phyloP scores from a whole-genome alignment of 2,329 filamentous ascomycete species.

The Magnaporthiopsis rhizophila region DNA sequence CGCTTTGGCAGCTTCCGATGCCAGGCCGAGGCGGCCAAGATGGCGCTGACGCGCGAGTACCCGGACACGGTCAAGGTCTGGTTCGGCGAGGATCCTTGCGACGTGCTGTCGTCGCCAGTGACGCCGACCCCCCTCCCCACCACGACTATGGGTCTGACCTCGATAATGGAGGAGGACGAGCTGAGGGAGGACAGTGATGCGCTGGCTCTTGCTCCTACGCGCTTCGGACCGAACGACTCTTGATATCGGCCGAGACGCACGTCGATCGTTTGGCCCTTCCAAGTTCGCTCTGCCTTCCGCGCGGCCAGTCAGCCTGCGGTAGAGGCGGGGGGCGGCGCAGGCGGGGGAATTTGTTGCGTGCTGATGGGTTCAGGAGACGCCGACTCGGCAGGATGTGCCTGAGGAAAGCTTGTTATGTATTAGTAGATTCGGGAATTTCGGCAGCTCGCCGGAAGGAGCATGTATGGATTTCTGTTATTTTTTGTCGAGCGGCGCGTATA shows the following conservation, averaged over 20 bases:
- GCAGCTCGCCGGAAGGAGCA: not conserved
- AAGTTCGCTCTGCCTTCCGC: not conserved
- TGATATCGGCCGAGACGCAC: not conserved
- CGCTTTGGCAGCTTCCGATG: slow-evolving; percentile 47
- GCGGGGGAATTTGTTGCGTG: not conserved
- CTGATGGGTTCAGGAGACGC: not conserved
- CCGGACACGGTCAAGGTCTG: slow-evolving; percentile 12
- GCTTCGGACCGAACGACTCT: not conserved
- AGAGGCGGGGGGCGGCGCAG: not conserved
- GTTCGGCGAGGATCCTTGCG: slow-evolving; percentile 15
- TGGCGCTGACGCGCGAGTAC: slow-evolving; percentile 20
- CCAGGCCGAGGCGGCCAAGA: slow-evolving; percentile 41
- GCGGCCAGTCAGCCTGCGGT: not conserved
- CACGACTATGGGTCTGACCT: not conserved
- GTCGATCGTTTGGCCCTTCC: too few relatives aligned
- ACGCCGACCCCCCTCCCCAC: not conserved
- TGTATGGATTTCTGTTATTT: not conserved
- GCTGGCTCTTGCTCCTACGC: too few relatives aligned
- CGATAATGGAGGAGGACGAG: not conserved
- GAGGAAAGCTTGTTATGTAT: not conserved
- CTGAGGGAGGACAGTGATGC: not conserved
- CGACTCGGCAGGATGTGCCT: not conserved
- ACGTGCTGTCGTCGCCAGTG: not conserved
- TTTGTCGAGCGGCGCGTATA: too few relatives aligned
- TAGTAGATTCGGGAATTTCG: not conserved